Base-by-base conservation (phyloP, 1,139 yeast genomes). In the Tardiomyces depauwii region DNA sequence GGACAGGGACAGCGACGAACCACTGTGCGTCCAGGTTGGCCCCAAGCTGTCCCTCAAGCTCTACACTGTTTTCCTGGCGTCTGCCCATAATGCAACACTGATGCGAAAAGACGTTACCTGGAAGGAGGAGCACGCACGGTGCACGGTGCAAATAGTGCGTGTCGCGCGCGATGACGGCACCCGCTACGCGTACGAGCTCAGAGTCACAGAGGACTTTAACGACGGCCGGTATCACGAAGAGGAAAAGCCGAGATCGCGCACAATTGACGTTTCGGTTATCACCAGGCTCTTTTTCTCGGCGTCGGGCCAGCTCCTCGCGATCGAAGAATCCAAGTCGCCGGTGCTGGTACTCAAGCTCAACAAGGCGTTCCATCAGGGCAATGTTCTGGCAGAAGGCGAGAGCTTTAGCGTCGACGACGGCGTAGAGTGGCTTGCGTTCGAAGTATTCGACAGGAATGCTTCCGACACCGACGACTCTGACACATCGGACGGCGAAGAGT, bases 221-320 rank as follows among this genome's bases (percentile, higher is more conserved):
- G 95, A 85, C 62, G 87, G 77, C 0, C 65, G 94, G 48, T 85
- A 82, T 57, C 95, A 85, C 56, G 83, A 80, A 11, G 77, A 73
- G 7, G 74, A 67, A 16, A 66, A 62, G 21, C 63, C 59, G 2
- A 52, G 54, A 1, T 59, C 65, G 19, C 51, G 56, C 2, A 51
- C 49, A 2, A 59, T 74, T 30, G 71, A 74, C 42, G 62, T 81
- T 2, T 58, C 66, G 10, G 59, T 66, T 2, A 67, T 84, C 2
- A 66, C 72, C 6, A 70, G 80, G 49, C 62, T 82, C 48, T 85
- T 82, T 54, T 85, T 82, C 63, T 77, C 82, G 49, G 85, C 84
- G 1, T 80, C 89, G 1, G 93, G 93, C 0, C 73, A 73, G 47
- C 63, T 84, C 14, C 69, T 85, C 39, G 77, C 76, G 47, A 66